These are phyloP conservation scores for Hymenoscyphus albidus DNA, from an alignment of 2,329 filamentous ascomycete species.

Conservation along the genomic window DNA sequence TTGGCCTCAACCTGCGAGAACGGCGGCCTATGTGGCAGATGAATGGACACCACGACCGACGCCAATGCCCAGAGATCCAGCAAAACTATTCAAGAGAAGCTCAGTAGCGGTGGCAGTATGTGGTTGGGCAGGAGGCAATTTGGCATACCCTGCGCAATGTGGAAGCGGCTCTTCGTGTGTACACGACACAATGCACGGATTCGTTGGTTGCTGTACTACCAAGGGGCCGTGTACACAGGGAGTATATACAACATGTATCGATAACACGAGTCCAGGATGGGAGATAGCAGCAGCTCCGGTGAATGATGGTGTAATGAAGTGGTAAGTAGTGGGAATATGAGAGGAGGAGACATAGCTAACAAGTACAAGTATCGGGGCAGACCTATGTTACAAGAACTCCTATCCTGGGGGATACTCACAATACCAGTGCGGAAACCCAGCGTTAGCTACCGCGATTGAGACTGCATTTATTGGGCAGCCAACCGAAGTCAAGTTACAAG, in stretches of 20 bases:
- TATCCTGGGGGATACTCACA: constrained; percentile 31
- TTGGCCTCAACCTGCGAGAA: constrained; percentile 26
- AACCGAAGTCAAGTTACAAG: constrained; percentile 26
- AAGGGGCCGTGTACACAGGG: constrained; percentile 30
- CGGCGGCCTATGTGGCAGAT: constrained; percentile 26
- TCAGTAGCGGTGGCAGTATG: constrained; percentile 28
- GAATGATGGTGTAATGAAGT: constrained; percentile 32
- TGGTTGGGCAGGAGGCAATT: constrained; percentile 32
- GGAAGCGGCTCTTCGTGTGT: constrained; percentile 31
- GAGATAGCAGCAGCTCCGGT: constrained; percentile 17
- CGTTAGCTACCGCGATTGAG: constrained; percentile 22
- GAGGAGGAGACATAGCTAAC: background rate
- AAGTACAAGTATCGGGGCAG: background rate
- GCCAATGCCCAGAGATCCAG: constrained; percentile 19
- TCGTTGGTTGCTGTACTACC: constrained; percentile 32
- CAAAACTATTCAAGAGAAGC: constrained; percentile 27
- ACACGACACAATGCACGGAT: constrained; percentile 28
- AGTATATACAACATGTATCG: constrained; percentile 32
- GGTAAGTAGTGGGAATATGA: constrained; percentile 21
- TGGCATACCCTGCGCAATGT: constrained; percentile 24
- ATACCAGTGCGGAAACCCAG: constrained; percentile 29
- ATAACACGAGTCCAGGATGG: constrained; percentile 29
- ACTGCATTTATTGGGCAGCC: constrained; percentile 30
- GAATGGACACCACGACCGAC: constrained; percentile 32
- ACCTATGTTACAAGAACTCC: constrained; percentile 29